Base-by-base conservation (phyloP, 352 stramenopile genomes). In the Phytophthora boehmeriae region DNA sequence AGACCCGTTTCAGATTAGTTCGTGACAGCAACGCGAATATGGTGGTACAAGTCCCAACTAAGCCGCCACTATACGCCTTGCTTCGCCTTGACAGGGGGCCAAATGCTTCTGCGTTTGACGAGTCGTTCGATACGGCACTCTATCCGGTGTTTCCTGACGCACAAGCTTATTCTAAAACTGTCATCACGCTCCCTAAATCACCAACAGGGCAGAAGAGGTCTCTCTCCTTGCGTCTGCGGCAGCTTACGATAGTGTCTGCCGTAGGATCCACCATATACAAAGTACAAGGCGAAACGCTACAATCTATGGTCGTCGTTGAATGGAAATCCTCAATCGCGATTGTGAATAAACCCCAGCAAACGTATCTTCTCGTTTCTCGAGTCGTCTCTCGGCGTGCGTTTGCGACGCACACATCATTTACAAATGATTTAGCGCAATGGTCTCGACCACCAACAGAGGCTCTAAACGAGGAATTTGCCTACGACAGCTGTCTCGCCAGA, bases 191-290 rank as follows among this genome's bases (percentile, higher is more conserved):
- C n/a, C n/a, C n/a, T n/a, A n/a, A n/a, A n/a, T n/a, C n/a, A n/a
- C n/a, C n/a, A n/a, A n/a, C n/a, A n/a, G n/a, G n/a, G n/a, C n/a
- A n/a, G n/a, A n/a, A n/a, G n/a, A n/a, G n/a, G n/a, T n/a, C n/a
- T n/a, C n/a, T n/a, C n/a, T n/a, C 3, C 47, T 52, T 5, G 22
- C 35, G 22, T 19, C 48, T 10, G 35, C 34, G 20, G 34, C 19
- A 42, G 43, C 58, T 16, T 52, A 44, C n/a, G 3, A 45, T 68
- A 13, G 47, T 63, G 4, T 68, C 46, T 39, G 36, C 54, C 1
- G 61, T 64, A 0, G 41, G 39, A 5, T 52, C 47, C 0, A 63
- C 53, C 2, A 32, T 59, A 11, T 72, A 72, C 51, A 67, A 72
- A 20, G 46, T 67, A 1, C 52, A 66, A 43, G 63, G 63, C n/a